Base-by-base conservation (phyloP, 768 basidiomycete genomes). In the Trametopsis cervina region DNA sequence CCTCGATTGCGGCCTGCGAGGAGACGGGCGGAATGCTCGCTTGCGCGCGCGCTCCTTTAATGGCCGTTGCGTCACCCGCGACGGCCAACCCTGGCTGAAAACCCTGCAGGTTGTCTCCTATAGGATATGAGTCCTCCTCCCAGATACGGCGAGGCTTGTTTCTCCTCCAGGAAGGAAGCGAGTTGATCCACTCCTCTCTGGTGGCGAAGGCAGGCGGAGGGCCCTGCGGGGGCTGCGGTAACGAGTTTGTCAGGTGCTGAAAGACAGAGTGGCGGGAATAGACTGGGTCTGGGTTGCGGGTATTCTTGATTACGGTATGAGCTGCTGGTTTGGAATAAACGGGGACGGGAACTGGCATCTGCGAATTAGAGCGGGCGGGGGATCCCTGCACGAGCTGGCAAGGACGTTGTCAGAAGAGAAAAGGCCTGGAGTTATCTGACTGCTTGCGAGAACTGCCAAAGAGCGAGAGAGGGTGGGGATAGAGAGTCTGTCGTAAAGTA, bases 261-360 rank as follows among this genome's bases (percentile, higher is more conserved):
- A 81, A 72, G 48, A 73, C 67, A 44, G 72, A 74, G 51, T 70
- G 55, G 47, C 66, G 69, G 46, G 60, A 54, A 44, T 61, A 58
- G 47, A 60, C 50, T 24, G 56, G 25, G 65, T 70, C 62, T 57
- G 71, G 62, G 43, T 35, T 35, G 44, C 47, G 64, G 57, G 61
- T 63, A 62, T 67, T 66, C 72, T 89, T 89, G 72, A 75, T 68
- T 62, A 85, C 77, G 43, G 78, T 73, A 59, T 87, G 84, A 47
- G 79, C 75, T 59, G 72, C 66, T 50, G 73, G 72, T 63, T 78
- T 80, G 58, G 71, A 58, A 66, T 72, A 66, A 65, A 71, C 71
- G 61, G 83, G 84, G 59, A 86, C 86, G 56, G 88, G 86, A 73
- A 89, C 88, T 71, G 88, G 88, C 88, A 90, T 90, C 76, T 80